These are phyloP conservation scores for Xylogone sp. DNA, from an alignment of 2,329 filamentous ascomycete genomes.

Conservation along the genomic window DNA sequence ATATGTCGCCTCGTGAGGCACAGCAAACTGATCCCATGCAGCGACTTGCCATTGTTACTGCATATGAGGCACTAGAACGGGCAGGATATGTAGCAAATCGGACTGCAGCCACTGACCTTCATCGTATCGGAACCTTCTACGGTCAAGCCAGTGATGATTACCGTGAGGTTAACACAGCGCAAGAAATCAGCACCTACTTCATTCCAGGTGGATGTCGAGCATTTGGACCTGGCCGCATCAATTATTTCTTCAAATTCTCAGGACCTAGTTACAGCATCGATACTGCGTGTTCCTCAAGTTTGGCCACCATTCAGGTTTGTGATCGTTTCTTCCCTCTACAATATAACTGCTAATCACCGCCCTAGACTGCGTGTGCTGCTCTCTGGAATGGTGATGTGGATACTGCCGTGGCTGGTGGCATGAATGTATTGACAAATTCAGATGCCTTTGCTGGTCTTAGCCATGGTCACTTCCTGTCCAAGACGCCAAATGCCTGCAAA, in stretches of 20 bases:
- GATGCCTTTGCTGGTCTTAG: conserved; percentile 22
- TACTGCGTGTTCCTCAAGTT: conserved; percentile 33
- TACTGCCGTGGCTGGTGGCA: conserved; percentile 16
- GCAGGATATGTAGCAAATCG: conserved; percentile 57
- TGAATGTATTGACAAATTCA: conserved; percentile 14
- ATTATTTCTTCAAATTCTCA: conserved; percentile 35
- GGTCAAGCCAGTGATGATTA: conserved; percentile 17
- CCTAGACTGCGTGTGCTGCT: conserved; percentile 13
- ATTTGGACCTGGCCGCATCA: conserved; percentile 26
- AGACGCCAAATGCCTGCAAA: conserved; percentile 37
- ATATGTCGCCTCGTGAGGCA: conserved; percentile 78
- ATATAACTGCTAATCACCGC: background rate
- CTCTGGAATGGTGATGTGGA: conserved; percentile 15
- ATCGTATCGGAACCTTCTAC: conserved; percentile 17
- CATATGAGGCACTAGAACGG: conserved; percentile 78
- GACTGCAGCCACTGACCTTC: conserved; percentile 33
- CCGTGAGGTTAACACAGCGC: conserved; percentile 12
- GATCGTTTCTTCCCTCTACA: no score
- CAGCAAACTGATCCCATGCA: conserved; percentile 78
- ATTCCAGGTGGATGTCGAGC: conserved; percentile 15
- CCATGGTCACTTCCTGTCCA: conserved; percentile 5
- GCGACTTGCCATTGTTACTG: conserved; percentile 67
- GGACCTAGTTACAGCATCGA: conserved; percentile 33
- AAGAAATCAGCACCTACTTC: conserved; percentile 15
- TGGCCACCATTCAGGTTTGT: conserved; percentile 25